Evolutionary conservation across 2,329 filamentous ascomycete genomes (phyloP).

Genomic region (Cladobotryum mycophilum): DNA sequence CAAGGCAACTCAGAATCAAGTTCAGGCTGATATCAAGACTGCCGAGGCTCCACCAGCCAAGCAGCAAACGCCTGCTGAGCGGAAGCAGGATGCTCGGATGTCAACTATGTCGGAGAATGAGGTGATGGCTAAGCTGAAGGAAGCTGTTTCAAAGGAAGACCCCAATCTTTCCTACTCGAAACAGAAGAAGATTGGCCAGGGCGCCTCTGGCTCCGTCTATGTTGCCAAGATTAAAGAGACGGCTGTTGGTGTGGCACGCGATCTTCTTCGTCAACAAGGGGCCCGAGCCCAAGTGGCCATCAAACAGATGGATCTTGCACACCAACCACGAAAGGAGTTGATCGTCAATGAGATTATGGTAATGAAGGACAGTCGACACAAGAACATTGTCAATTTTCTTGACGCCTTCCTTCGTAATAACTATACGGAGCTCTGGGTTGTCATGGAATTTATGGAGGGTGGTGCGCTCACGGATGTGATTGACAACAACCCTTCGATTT

Average conservation of each 20-base stretch:
- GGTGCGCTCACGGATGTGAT: conserved; percentile 97
- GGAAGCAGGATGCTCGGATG: conserved; percentile 93
- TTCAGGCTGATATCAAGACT: conserved; percentile 70
- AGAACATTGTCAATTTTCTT: conserved; percentile 98
- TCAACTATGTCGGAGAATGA: conserved; percentile 96
- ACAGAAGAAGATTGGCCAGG: conserved; percentile 99
- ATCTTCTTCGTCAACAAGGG: conserved; percentile 73
- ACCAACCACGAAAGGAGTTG: conserved; percentile 93
- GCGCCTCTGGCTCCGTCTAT: conserved; percentile 95
- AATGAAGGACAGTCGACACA: conserved; percentile 98
- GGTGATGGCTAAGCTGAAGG: conserved; percentile 92
- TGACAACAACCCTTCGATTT: conserved; percentile 91
- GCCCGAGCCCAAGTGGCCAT: conserved; percentile 87
- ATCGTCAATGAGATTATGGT: conserved; percentile 99
- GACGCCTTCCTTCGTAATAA: conserved; percentile 96
- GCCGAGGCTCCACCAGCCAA: conserved; percentile 84
- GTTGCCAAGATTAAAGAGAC: conserved; percentile 91
- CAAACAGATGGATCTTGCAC: conserved; percentile 98
- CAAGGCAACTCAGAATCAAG: conserved; percentile 48
- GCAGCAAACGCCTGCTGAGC: conserved; percentile 65
- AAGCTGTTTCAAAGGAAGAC: conserved; percentile 92
- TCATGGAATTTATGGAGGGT: conserved; percentile 99
- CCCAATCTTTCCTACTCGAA: conserved; percentile 95
- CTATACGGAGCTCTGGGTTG: conserved; percentile 94
- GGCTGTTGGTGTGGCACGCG: conserved; percentile 76